phyloP scores from a whole-genome alignment of 164 flowering plant genomes.

The Magnolia officinalis region DNA sequence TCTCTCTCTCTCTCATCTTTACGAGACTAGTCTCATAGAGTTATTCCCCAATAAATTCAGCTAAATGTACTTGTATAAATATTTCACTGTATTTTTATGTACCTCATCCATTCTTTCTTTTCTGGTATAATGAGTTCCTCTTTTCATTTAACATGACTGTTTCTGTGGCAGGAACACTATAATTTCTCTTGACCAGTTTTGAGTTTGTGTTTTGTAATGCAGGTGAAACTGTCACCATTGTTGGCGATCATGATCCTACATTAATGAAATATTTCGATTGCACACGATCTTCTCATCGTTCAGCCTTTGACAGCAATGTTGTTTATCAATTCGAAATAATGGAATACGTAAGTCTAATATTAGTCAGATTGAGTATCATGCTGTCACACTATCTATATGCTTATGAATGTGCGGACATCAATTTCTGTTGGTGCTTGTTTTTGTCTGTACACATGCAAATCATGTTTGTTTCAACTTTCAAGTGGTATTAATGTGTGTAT shows the following conservation, averaged over 20 bases:
- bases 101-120: too few species aligned
- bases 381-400: too few species aligned
- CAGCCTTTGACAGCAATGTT: slow-evolving; percentile 88
- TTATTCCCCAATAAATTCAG: too few species aligned
- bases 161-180: too few species aligned
- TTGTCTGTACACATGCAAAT: background rate
- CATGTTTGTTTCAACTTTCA: background rate
- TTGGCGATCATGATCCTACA: slow-evolving; percentile 88
- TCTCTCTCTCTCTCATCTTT: too few species aligned
- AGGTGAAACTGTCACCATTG: slow-evolving; percentile 96
- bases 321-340: slow-evolving; percentile 94
- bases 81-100: too few species aligned
- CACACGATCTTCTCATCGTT: slow-evolving; percentile 88
- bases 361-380: background rate
- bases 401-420: too few species aligned
- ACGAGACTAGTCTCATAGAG: too few species aligned
- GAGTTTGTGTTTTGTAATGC: slow-evolving; percentile 13
- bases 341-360: slow-evolving; percentile 77
- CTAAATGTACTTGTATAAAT: too few species aligned
- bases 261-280: slow-evolving; percentile 92
- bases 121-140: too few species aligned
- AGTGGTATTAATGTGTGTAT: too few species aligned
- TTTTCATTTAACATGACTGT: background rate
- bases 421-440: background rate
- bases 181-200: background rate